A percentile compares a stretch with the other conserved stretches of the same genome.
Evolutionary conservation across 768 basidiomycete genomes (phyloP).

Genomic region (Hygrophoropsis aurantiaca): DNA sequence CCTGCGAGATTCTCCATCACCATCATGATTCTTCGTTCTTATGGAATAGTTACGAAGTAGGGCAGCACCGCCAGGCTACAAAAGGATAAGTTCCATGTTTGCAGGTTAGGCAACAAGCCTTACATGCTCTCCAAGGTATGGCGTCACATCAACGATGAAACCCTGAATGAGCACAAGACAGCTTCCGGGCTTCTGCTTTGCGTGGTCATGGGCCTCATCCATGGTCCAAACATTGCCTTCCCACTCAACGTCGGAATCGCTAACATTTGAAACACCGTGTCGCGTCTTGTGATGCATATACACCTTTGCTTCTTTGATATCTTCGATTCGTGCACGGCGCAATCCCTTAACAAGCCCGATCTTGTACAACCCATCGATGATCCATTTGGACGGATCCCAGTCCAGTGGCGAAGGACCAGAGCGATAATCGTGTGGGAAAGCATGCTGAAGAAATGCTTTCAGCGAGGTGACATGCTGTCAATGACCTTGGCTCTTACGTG

Average conservation of each 20-base stretch:
- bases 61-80: conserved; percentile 63
- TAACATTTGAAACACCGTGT: conserved; percentile 14
- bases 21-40: conserved; percentile 10
- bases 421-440: conserved; percentile 78
- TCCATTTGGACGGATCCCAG: conserved; percentile 86
- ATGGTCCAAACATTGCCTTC: conserved; percentile 42
- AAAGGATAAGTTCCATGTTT: too few species aligned
- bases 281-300: conserved; percentile 48
- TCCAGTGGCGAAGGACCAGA: conserved; percentile 59
- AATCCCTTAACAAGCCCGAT: conserved; percentile 49
- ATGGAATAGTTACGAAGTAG: conserved; percentile 53
- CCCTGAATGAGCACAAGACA: conserved; percentile 61
- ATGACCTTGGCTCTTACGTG: conserved; percentile 35
- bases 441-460: conserved; percentile 46
- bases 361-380: conserved; percentile 52
- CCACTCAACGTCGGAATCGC: conserved; percentile 26
- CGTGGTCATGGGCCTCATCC: conserved; percentile 33
- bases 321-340: conserved; percentile 47
- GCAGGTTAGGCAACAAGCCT: conserved; percentile 19
- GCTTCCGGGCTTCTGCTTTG: conserved; percentile 28
- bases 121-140: conserved; percentile 68
- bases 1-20: conserved; percentile 20
- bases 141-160: conserved; percentile 59
- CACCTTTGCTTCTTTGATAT: conserved; percentile 45
- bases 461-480: not conserved